A percentile compares a stretch with the other conserved stretches of the same genome.
Evolutionary conservation across 2,329 filamentous ascomycete genomes (phyloP).

Genomic region (Scedosporium apiospermum): DNA sequence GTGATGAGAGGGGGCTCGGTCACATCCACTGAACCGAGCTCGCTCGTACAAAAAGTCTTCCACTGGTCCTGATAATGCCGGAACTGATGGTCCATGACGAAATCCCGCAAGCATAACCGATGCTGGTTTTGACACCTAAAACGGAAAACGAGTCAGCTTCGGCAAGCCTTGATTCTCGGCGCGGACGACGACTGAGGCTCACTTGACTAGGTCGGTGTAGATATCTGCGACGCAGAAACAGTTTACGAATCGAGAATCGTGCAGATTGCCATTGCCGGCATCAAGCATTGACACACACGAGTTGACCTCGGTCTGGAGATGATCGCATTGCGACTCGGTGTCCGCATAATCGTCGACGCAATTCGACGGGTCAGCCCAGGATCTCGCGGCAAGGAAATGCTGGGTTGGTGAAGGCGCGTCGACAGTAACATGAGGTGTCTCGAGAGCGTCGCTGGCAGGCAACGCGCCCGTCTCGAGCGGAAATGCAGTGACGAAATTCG

Average conservation of each 20-base stretch:
- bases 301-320: background rate
- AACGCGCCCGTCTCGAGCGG: background rate
- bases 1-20: background rate
- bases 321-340: background rate
- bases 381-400: background rate
- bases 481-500: background rate
- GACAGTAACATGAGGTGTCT: no score
- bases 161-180: background rate
- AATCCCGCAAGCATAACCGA: background rate
- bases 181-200: background rate
- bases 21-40: background rate
- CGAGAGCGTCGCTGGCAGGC: background rate
- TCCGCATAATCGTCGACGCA: background rate
- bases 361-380: background rate
- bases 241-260: background rate
- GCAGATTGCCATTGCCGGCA: background rate
- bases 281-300: background rate
- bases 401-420: background rate
- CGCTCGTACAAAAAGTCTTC: background rate
- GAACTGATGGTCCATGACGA: background rate
- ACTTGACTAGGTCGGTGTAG: background rate
- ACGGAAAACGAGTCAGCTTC: background rate
- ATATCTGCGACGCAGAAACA: background rate
- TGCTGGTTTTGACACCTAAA: background rate
- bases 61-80: background rate